Percentiles rank a stretch among this genome's conserved stretches.
Conservation (phyloP, 148 eudicot genomes). For the Dysphania ambrosioides region DNA sequence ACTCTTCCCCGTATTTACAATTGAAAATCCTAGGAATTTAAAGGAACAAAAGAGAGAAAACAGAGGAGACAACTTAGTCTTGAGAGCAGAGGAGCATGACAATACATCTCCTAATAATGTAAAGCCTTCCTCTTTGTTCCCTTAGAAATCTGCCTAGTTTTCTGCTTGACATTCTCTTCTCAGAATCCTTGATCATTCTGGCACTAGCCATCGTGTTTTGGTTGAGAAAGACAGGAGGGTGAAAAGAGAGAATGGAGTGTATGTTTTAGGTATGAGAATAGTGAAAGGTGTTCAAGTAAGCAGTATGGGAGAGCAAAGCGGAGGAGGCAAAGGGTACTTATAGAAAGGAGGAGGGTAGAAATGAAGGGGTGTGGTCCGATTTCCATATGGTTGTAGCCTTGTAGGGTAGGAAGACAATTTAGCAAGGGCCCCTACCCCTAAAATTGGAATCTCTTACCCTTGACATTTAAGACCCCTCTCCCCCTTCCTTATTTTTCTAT, state of each 20-base stretch:
- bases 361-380: slow-evolving; percentile 19
- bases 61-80: slow-evolving; percentile 30
- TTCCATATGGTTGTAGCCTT: no score
- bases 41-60: background rate
- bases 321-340: slow-evolving; percentile 1
- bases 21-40: slow-evolving; percentile 13
- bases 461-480: background rate
- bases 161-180: slow-evolving; percentile 43
- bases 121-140: slow-evolving; percentile 58
- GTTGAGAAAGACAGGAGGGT: background rate
- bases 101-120: slow-evolving; percentile 62
- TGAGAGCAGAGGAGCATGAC: slow-evolving; percentile 58
- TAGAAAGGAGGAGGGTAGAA: slow-evolving; percentile 4
- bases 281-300: background rate
- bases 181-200: slow-evolving; percentile 25
- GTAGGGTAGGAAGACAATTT: slow-evolving; percentile 25
- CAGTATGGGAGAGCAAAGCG: background rate
- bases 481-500: slow-evolving; percentile 15
- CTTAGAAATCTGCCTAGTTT: slow-evolving; percentile 46
- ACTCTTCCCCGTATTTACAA: slow-evolving; percentile 23
- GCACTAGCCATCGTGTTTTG: slow-evolving; percentile 17
- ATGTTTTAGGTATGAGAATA: no score
- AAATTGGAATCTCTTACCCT: slow-evolving; percentile 34
- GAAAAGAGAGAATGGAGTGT: no score
- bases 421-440: slow-evolving; percentile 26